These are phyloP conservation scores for Iris pallida DNA, from an alignment of 116 monocot species.

Conservation along the genomic window DNA sequence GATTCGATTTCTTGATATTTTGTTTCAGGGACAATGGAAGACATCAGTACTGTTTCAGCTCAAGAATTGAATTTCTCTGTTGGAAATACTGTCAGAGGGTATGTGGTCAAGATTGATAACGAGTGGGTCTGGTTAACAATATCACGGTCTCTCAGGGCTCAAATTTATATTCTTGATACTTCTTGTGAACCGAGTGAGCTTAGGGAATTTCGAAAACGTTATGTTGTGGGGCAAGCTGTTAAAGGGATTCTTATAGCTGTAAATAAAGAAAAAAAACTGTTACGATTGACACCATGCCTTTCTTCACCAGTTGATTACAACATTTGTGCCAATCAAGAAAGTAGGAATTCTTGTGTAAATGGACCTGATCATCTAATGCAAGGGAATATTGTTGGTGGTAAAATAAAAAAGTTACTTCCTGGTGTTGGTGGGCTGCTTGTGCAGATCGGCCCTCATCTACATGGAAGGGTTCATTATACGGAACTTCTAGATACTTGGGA, in stretches of 20 bases:
- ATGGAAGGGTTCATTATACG: conserved; percentile 50
- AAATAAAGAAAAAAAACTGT: conserved; percentile 52
- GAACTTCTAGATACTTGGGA: conserved; percentile 42
- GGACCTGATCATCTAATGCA: conserved; percentile 33
- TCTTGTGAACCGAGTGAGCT: conserved; percentile 78
- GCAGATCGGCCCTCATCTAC: conserved; percentile 69
- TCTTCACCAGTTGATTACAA: conserved; percentile 6
- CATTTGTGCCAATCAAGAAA: not conserved
- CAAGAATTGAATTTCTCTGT: conserved; percentile 45
- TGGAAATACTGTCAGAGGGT: conserved; percentile 54
- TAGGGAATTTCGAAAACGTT: conserved; percentile 62
- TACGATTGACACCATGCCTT: conserved; percentile 33
- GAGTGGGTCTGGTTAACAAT: conserved; percentile 85
- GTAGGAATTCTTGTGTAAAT: conserved; percentile 11
- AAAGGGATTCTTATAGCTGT: conserved; percentile 46
- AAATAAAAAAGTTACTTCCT: conserved; percentile 74
- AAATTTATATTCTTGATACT: conserved; percentile 72
- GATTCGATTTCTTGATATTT: conserved; percentile 5
- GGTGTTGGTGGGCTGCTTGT: conserved; percentile 79
- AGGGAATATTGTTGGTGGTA: conserved; percentile 72
- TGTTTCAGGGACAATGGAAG: conserved; percentile 36
- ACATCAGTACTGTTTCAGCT: not conserved
- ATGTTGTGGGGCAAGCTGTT: conserved; percentile 53
- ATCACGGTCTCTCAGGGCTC: conserved; percentile 36
- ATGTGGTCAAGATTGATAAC: conserved; percentile 61